Conservation (phyloP, 106 monocot species). For the Xerophyta viscosa region DNA sequence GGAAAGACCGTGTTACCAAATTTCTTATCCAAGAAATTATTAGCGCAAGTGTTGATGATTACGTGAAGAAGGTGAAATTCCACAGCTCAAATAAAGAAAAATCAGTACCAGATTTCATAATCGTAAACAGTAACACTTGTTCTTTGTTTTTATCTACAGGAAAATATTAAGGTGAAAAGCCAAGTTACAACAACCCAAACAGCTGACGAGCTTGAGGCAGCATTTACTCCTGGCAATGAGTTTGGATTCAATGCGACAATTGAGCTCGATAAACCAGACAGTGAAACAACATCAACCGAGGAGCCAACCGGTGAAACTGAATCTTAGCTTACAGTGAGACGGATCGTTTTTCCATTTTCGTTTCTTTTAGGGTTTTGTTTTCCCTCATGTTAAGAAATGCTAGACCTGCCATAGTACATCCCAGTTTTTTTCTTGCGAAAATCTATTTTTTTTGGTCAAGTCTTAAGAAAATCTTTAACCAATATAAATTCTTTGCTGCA, state of each 20-base stretch:
- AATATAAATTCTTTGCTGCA: too few species aligned
- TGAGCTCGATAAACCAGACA: constrained; percentile 33
- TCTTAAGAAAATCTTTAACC: too few species aligned
- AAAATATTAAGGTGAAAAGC: constrained; percentile 47
- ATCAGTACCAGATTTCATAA: too few species aligned
- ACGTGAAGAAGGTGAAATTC: constrained; percentile 47
- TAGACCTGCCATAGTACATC: too few species aligned
- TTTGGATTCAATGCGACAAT: constrained; percentile 60
- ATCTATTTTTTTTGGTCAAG: too few species aligned
- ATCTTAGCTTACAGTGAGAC: constrained; percentile 4
- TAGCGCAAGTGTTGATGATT: constrained; percentile 40
- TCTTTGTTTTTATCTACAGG: constrained; percentile 14
- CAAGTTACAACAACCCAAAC: constrained; percentile 42
- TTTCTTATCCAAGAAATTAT: constrained; percentile 72
- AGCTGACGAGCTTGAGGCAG: constrained; percentile 52
- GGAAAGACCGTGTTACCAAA: constrained; percentile 62
- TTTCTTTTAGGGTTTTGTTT: too few species aligned
- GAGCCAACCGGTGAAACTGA: constrained; percentile 16
- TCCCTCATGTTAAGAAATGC: too few species aligned
- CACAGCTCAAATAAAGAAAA: too few species aligned
- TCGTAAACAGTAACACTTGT: too few species aligned
- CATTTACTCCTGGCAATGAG: constrained; percentile 41
- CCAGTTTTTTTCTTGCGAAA: too few species aligned
- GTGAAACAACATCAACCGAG: constrained; percentile 7
- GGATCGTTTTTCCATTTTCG: neutral